These are phyloP conservation scores for Stylosanthes scabra DNA, from an alignment of 331 rosid genomes.

Conservation along the genomic window DNA sequence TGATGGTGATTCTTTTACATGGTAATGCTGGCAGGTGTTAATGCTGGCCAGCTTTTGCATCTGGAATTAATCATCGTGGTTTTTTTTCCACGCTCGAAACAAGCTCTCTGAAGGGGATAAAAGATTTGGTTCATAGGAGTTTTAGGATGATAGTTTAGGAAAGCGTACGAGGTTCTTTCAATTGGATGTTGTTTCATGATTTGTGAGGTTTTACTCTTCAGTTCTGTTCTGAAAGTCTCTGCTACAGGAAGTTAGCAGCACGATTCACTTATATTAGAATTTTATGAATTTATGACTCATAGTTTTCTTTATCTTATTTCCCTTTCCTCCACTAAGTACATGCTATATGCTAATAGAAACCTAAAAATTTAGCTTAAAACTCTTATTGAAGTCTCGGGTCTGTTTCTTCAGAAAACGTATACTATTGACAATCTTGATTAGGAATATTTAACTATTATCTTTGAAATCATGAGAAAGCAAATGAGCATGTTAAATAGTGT, in stretches of 20 bases:
- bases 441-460: background rate
- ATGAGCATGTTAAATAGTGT: background rate
- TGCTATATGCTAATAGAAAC: background rate
- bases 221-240: background rate
- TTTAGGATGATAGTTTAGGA: background rate
- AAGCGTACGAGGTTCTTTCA: background rate
- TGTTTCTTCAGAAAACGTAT: background rate
- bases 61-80: background rate
- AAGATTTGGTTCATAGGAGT: background rate
- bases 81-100: background rate
- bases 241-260: background rate
- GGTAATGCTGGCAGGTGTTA: background rate
- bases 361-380: background rate
- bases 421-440: background rate
- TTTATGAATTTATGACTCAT: background rate
- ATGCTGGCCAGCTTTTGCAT: background rate
- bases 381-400: background rate
- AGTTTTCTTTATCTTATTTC: background rate
- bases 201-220: background rate
- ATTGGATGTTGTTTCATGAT: background rate
- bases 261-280: background rate
- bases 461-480: constrained; percentile 2
- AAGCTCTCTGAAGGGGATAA: background rate
- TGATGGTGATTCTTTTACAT: background rate
- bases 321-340: background rate